Base-by-base conservation (phyloP, 331 rosid species). In the Dryas integrifolia region DNA sequence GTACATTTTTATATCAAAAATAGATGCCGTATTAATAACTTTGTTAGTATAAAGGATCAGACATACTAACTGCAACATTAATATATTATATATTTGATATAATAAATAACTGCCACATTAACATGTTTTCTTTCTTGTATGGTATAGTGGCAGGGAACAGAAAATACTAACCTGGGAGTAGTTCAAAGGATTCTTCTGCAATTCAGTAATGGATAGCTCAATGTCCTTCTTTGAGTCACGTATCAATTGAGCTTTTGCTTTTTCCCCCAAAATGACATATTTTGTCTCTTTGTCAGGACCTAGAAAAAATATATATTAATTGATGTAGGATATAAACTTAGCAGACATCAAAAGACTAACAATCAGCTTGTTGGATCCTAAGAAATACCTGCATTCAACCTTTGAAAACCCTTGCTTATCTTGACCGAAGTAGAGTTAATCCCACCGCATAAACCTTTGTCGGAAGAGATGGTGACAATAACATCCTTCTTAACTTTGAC, bases 391-490 rank as follows among this genome's bases (percentile, higher is more conserved):
- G 96, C 68, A 78, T 64, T 86, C 86, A 95, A 47, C 77, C 83
- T 95, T 64, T 50, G 47, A 48, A 92, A 9, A 30, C 30, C 86
- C 89, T 86, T 95, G 99, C 99, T 95, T 74, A 78, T 86, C 92
- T 90, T 95, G 82, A 95, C 99, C 3, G 97, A 81, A 18, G 99
- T 95, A 58, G 99, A 95, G 81, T 95, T 95, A 80, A 95, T 95
- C 65, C 99, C 99, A 82, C 99, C 99, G 71, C 99, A 95, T 5
- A 95, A 92, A 79, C 99, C 99, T 80, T 95, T 95, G 93, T 95
- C 99, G 0, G 99, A 89, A 61, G 99, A 92, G 80, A 95, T 11
- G 26, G 99, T 92, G 67, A 95, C 78, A 43, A 95, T 72, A 35
- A 95, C 96, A 64, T 78, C 88, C 86, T 88, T 95, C 89, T 92